phyloP scores from a whole-genome alignment of 2,329 filamentous ascomycete genomes.

The Exophiala sp. region DNA sequence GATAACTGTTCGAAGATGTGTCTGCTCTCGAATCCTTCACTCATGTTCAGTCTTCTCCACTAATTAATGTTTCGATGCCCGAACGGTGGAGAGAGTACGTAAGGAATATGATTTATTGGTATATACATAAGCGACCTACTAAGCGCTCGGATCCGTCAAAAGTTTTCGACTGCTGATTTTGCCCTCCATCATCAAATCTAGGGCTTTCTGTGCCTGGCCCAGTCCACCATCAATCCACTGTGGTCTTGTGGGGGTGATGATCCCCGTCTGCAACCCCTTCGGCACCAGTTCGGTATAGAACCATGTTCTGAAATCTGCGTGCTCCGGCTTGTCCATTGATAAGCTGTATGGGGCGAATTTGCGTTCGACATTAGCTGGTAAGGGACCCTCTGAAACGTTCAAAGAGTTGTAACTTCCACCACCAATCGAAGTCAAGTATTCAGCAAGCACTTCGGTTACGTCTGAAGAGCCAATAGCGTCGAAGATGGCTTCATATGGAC shows the following conservation, averaged over 20 bases:
- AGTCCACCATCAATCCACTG: slow-evolving; percentile 37
- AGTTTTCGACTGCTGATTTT: slow-evolving; percentile 48
- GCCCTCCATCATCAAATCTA: slow-evolving; percentile 42
- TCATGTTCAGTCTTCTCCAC: no score
- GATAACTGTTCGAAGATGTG: no score
- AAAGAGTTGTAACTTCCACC: slow-evolving; percentile 11
- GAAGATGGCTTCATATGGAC: slow-evolving; percentile 18
- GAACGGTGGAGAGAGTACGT: no score
- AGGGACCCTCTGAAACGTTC: slow-evolving; percentile 1
- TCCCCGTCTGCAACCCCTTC: slow-evolving; percentile 7
- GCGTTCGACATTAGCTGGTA: slow-evolving; percentile 10
- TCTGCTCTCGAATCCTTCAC: no score
- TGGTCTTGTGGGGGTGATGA: slow-evolving; percentile 20
- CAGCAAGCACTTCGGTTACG: slow-evolving; percentile 3
- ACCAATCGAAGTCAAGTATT: slow-evolving; percentile 3
- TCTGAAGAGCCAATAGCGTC: slow-evolving; percentile 11
- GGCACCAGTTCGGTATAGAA: slow-evolving; percentile 15
- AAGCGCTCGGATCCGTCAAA: slow-evolving; percentile 28
- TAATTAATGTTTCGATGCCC: no score
- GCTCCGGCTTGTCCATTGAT: slow-evolving; percentile 7
- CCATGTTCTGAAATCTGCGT: slow-evolving; percentile 12
- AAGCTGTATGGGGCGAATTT: slow-evolving; percentile 12
- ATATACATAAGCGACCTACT: not conserved
- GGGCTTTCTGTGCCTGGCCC: slow-evolving; percentile 42
- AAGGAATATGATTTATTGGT: no score